phyloP scores from a whole-genome alignment of 495 filamentous ascomycete genomes.

The Hypomontagnella monticulosa region DNA sequence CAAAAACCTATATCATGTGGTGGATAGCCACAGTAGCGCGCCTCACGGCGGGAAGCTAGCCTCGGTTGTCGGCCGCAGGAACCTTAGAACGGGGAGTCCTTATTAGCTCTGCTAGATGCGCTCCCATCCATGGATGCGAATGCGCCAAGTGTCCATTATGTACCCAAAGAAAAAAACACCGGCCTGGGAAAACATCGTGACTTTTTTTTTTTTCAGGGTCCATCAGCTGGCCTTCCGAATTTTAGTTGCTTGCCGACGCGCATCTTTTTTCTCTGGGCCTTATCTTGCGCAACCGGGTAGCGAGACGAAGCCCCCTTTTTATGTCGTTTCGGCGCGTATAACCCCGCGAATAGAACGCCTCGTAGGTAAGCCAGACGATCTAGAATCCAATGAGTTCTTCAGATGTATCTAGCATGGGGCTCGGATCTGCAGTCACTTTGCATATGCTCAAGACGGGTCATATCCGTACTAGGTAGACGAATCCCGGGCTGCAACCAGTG shows the following conservation, averaged over 20 bases:
- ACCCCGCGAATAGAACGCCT: conserved; percentile 33
- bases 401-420: conserved; percentile 30
- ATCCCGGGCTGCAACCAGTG: too few species aligned
- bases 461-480: too few species aligned
- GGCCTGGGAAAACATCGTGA: conserved; percentile 5
- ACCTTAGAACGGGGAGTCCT: background rate
- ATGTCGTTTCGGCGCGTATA: conserved; percentile 6
- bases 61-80: conserved; percentile 29
- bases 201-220: conserved; percentile 15
- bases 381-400: conserved; percentile 18
- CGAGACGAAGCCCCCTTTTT: background rate
- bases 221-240: conserved; percentile 1
- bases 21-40: conserved; percentile 32
- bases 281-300: conserved; percentile 18
- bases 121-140: background rate
- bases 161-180: background rate
- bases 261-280: conserved; percentile 9
- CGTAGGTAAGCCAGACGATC: conserved; percentile 9
- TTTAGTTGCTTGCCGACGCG: background rate
- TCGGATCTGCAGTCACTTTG: conserved; percentile 26
- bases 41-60: conserved; percentile 28
- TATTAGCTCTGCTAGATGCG: conserved; percentile 11
- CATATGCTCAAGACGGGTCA: conserved; percentile 10
- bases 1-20: conserved; percentile 34
- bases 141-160: background rate